These are phyloP conservation scores for Retiboletus flavoniger DNA, from an alignment of 1,284 basidiomycete genomes.

Conservation along the genomic window DNA sequence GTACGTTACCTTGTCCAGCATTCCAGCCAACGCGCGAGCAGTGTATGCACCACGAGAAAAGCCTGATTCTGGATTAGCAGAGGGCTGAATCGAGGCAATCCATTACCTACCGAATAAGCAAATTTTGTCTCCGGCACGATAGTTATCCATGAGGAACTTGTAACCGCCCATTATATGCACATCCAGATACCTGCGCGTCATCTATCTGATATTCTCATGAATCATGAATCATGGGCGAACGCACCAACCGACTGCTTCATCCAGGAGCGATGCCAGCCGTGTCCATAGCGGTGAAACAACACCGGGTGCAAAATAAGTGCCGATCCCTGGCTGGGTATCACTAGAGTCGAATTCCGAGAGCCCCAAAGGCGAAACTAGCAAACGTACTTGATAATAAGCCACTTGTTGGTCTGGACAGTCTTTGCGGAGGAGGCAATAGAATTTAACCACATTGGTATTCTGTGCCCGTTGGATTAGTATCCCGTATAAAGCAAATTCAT, in stretches of 20 bases:
- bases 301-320: slow-evolving; percentile 60
- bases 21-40: slow-evolving; percentile 70
- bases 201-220: not conserved
- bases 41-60: slow-evolving; percentile 79
- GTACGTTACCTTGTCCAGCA: slow-evolving; percentile 46
- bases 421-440: slow-evolving; percentile 62
- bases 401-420: slow-evolving; percentile 54
- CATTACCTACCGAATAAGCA: slow-evolving; percentile 55
- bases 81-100: not conserved
- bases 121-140: slow-evolving; percentile 55
- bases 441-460: slow-evolving; percentile 73
- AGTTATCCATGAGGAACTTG: slow-evolving; percentile 68
- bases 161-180: slow-evolving; percentile 65
- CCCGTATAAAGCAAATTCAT: not conserved
- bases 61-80: slow-evolving; percentile 38
- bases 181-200: slow-evolving; percentile 52
- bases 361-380: not conserved
- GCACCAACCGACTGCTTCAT: slow-evolving; percentile 62
- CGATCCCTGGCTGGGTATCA: slow-evolving; percentile 53
- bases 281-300: slow-evolving; percentile 50
- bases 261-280: slow-evolving; percentile 51
- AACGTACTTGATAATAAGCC: slow-evolving; percentile 64
- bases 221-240: slow-evolving; percentile 11
- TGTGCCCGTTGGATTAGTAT: slow-evolving; percentile 28
- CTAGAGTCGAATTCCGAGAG: not conserved